Conservation (phyloP, 2,329 filamentous ascomycete genomes). For the Exophiala aquamarina region DNA sequence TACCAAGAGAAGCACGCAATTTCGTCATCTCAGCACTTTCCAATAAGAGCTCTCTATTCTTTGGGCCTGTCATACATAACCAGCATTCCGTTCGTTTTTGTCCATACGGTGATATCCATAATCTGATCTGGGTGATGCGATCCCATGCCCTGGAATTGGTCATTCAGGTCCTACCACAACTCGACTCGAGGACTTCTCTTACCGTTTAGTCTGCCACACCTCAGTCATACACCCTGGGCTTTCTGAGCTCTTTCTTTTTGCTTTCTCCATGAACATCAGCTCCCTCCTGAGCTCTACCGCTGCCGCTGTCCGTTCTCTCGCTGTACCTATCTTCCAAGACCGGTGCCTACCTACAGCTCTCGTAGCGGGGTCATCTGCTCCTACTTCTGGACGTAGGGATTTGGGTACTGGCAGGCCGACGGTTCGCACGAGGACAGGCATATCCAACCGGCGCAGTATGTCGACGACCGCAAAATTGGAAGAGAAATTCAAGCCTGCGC, state of each 20-base stretch:
- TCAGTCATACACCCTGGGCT: background rate
- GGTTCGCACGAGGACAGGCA: too few species aligned
- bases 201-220: too few species aligned
- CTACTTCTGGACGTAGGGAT: too few species aligned
- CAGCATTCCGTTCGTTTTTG: background rate
- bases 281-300: constrained; percentile 3
- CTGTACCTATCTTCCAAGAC: constrained; percentile 1
- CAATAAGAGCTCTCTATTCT: background rate
- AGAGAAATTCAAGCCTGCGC: constrained; percentile 44
- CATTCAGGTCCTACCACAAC: background rate
- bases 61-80: too few species aligned
- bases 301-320: constrained; percentile 9
- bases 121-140: too few species aligned
- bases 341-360: too few species aligned
- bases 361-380: too few species aligned
- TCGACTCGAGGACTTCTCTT: too few species aligned
- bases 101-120: background rate
- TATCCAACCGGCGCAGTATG: constrained; percentile 9
- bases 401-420: too few species aligned
- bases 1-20: too few species aligned
- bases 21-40: too few species aligned
- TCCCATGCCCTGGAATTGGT: too few species aligned
- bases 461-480: constrained; percentile 17
- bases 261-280: constrained; percentile 13
- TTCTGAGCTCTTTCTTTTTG: background rate